Evolutionary conservation across 768 basidiomycete genomes (phyloP), one percentile per base, ranked within the genome.

Genomic region (Cystobasidium tubakii): DNA sequence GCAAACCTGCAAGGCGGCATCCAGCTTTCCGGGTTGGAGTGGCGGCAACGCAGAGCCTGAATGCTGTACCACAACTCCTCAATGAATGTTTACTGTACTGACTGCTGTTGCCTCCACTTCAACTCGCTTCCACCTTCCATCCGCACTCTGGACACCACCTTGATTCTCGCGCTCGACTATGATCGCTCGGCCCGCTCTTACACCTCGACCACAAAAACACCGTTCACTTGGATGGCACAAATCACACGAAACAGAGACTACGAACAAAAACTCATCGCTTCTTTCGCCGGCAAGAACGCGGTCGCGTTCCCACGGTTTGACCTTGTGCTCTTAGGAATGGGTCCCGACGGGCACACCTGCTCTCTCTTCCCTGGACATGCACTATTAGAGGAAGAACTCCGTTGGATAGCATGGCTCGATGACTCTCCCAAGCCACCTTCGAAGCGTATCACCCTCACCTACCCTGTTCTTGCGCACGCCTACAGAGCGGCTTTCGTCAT

Each of bases 301-400:
- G 95, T 95, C 21, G 88, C 94, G 74, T 98, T 97, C 86, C 96
- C 96, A 75, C 85, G 96, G 65, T 98, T 99, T 81, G 96, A 99
- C 81, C 87, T 99, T 80, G 90, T 98, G 83, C 87, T 99, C 54
- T 88, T 99, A 65, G 96, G 96, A 62, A 88, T 94, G 86, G 96
- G 96, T 34, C 91, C 90, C 4, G 96, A 97, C 81, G 67, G 95
- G n/a, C 96, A 99, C 84, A 98, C 95, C 50, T 92, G 90, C 75
- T 93, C 91, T 7, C 88, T 99, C 77, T 99, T 99, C 87, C 96
- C 96, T 10, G 90, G 86, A n/a, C 95, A 98, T 80, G 82, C 81
- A 43, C 85, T 97, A 44, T 86, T 99, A 62, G 75, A 82, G n/a
- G 95, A 96, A 82, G 86, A 85, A 63, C 91, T 92, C 81, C 86